phyloP scores from a whole-genome alignment of 106 monocot species.

The Vanilla planifolia region DNA sequence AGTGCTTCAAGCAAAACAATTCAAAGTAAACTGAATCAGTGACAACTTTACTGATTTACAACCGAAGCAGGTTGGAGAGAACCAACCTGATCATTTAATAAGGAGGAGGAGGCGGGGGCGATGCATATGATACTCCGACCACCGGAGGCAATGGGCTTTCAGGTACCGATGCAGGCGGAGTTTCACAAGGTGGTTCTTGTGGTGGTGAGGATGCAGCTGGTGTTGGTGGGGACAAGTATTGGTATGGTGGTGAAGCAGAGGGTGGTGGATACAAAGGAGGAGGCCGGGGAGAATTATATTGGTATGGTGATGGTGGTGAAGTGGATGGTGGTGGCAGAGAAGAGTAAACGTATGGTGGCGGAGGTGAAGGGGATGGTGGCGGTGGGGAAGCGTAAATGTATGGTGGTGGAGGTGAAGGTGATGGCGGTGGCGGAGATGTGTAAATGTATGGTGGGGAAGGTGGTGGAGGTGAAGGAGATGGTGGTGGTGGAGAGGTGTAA shows the following conservation, averaged over 20 bases:
- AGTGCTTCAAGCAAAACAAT: too few relatives aligned
- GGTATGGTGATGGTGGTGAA: too few relatives aligned
- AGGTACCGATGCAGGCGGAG: conserved; percentile 17
- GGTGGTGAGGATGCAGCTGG: conserved; percentile 13
- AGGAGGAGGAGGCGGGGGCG: conserved; percentile 48
- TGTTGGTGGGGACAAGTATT: too few relatives aligned
- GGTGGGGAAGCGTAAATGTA: conserved; percentile 6
- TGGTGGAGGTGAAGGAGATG: conserved; percentile 13
- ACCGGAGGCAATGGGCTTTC: conserved; percentile 51
- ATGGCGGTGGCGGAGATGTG: conserved; percentile 11
- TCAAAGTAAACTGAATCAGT: too few relatives aligned
- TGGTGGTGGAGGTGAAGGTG: conserved; percentile 14
- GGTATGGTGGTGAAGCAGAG: too few relatives aligned
- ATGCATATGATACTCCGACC: conserved; percentile 36
- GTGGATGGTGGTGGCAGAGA: too few relatives aligned
- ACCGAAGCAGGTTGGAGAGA: too few relatives aligned
- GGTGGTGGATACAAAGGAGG: too few relatives aligned
- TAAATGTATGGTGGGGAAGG: conserved; percentile 10
- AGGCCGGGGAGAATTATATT: too few relatives aligned
- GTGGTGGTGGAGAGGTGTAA: conserved; percentile 6
- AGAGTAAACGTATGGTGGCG: too few relatives aligned
- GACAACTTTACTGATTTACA: too few relatives aligned
- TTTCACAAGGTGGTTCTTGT: conserved; percentile 6
- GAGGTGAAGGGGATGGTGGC: conserved; percentile 17
- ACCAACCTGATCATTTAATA: too few relatives aligned